These are phyloP conservation scores for Vigna nakashimae DNA, from an alignment of 306 rosid species.

Conservation along the genomic window DNA sequence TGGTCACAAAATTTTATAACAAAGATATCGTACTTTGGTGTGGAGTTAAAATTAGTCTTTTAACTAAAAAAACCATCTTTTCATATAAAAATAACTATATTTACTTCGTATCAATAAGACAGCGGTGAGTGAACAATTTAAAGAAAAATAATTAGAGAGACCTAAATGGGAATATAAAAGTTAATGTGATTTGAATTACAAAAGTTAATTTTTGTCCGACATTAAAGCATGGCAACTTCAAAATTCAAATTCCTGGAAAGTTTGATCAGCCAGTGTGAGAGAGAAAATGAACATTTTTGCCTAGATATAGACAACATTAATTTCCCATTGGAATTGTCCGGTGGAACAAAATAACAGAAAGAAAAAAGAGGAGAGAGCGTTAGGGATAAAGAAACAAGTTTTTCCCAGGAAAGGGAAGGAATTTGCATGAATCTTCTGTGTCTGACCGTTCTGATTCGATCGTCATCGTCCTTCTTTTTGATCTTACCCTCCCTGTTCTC, in stretches of 20 bases:
- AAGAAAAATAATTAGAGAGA: too few relatives aligned
- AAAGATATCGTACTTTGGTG: too few relatives aligned
- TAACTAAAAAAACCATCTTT: too few relatives aligned
- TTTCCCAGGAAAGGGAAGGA: constrained; percentile 28
- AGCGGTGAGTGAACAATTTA: not conserved
- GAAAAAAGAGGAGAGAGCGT: not conserved
- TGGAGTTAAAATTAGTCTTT: too few relatives aligned
- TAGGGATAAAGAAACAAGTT: not conserved
- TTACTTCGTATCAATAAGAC: not conserved
- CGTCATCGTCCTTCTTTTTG: not conserved
- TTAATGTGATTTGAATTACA: not conserved
- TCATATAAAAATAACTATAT: not conserved
- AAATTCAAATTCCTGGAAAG: constrained; percentile 25
- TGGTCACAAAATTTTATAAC: too few relatives aligned
- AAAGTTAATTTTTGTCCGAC: not conserved
- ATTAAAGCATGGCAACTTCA: not conserved
- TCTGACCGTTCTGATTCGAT: constrained; percentile 48
- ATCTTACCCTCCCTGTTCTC: constrained; percentile 35
- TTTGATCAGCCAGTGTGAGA: constrained; percentile 16
- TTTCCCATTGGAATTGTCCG: constrained; percentile 37
- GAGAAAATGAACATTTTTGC: constrained; percentile 2
- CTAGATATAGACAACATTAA: constrained; percentile 22
- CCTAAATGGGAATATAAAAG: not conserved
- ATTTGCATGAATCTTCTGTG: constrained; percentile 40
- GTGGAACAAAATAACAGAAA: not conserved